Evolutionary conservation across 352 stramenopile genomes (phyloP).

Genomic region (Phytopythium litorale): DNA sequence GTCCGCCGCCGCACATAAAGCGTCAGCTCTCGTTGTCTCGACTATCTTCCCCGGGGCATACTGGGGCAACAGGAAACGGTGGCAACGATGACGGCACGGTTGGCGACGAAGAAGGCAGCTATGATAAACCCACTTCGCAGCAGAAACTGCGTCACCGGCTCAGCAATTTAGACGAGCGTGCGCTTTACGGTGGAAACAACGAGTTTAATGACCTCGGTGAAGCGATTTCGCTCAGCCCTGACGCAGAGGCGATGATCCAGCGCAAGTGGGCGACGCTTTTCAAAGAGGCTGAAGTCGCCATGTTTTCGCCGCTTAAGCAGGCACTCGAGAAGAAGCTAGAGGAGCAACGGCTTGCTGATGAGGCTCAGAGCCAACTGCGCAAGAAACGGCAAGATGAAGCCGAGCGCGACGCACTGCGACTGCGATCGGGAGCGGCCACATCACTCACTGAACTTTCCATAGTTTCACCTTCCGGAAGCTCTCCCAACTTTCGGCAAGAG

Average conservation of each 20-base stretch:
- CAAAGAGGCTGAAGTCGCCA: conserved; percentile 35
- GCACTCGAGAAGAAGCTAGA: conserved; percentile 38
- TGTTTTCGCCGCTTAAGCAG: conserved; percentile 52
- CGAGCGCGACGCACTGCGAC: conserved; percentile 34
- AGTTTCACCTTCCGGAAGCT: background rate
- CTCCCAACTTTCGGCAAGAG: conserved; percentile 38
- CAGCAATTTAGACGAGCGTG: conserved; percentile 18
- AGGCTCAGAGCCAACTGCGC: conserved; percentile 45
- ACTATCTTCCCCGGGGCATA: background rate
- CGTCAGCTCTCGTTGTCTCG: background rate
- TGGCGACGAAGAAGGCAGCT: too few relatives aligned
- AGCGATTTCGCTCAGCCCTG: conserved; percentile 44
- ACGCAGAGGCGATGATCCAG: conserved; percentile 43
- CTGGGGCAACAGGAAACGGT: background rate
- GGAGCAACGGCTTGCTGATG: conserved; percentile 37
- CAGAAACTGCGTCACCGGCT: background rate
- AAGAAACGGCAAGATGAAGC: conserved; percentile 66
- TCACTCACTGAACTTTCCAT: conserved; percentile 8
- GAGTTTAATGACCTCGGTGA: conserved; percentile 28
- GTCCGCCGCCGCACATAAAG: background rate
- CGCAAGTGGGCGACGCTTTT: conserved; percentile 67
- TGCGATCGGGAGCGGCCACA: conserved; percentile 25
- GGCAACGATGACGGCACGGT: background rate
- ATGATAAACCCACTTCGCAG: too few relatives aligned
- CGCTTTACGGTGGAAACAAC: conserved; percentile 29